Evolutionary conservation across 148 eudicot species (phyloP), one percentile per base, ranked within the genome.

Genomic region (Euryodendron excelsum): DNA sequence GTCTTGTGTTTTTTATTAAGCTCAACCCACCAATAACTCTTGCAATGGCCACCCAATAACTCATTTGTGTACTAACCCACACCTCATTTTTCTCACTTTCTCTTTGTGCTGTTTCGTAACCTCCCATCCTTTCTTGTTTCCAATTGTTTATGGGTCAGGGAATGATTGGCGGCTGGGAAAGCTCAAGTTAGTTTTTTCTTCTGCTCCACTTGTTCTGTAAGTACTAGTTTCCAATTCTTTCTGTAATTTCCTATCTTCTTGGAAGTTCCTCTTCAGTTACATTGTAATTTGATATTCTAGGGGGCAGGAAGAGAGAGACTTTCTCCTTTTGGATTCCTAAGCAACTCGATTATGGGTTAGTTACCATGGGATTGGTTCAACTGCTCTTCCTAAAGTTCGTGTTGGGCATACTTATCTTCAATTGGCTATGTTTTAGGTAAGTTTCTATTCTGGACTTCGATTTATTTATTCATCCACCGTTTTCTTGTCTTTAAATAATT

Each of bases 291-390:
- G n/a, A n/a, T n/a, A n/a, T n/a, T n/a, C n/a, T n/a, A 36, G 7
- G 44, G 23, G 50, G 34, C 28, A 25, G 55, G 12, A 3, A 25
- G 33, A 13, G 18, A 69, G 58, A 14, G 14, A 45, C 55, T 47
- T 44, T 76, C 60, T 34, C 45, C 48, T 21, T 23, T 65, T 65
- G 28, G 62, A 73, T 67, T 30, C 13, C 67, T 13, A 50, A 30
- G 23, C 56, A 73, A 17, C 67, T 34, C 60, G 25, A 30, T 62
- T 28, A 67, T 55, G 73, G 66, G 69, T 41, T 71, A 71, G 81
- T 78, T 61, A 30, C 66, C 45, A 23, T 41, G 60, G 44, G 75
- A 58, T 78, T 71, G 61, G 76, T 78, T 78, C 76, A 78, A 78
- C 81, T 71, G 81, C 76, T 78, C 55, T 60, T 14, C 80, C 73